Evolutionary conservation across 2,329 filamentous ascomycete genomes (phyloP).

Genomic region (Thelonectria discophora): DNA sequence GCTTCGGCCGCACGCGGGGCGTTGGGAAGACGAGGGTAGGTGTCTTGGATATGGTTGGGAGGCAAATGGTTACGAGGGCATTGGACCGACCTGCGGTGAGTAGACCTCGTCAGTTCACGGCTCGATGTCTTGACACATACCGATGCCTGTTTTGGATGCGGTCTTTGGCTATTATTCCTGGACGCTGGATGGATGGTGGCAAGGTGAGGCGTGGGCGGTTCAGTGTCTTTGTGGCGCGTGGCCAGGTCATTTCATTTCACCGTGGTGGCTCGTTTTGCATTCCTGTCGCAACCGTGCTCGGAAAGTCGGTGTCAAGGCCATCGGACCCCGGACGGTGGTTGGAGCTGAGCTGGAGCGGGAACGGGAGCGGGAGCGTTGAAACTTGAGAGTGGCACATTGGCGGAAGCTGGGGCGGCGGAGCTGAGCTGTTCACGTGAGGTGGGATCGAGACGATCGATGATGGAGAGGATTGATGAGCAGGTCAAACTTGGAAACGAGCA

Average conservation of each 20-base stretch:
- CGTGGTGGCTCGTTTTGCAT: constrained; percentile 19
- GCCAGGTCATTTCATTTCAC: constrained; percentile 13
- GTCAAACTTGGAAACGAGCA: neutral
- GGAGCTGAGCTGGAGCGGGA: neutral
- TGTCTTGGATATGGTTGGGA: constrained; percentile 23
- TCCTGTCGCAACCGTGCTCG: constrained; percentile 25
- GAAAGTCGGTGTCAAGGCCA: constrained; percentile 38
- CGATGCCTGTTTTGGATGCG: constrained; percentile 8
- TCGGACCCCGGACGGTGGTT: constrained; percentile 22
- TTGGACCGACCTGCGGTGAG: constrained; percentile 19
- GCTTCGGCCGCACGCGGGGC: constrained; percentile 18
- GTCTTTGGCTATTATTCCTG: constrained; percentile 7
- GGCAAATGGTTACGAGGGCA: neutral
- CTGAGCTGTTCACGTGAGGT: no score
- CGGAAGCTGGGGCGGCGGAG: no score
- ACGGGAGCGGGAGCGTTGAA: no score
- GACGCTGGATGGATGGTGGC: no score
- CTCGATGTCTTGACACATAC: constrained; percentile 34
- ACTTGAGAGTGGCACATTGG: no score
- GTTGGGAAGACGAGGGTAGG: constrained; percentile 19
- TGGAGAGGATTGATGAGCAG: no score
- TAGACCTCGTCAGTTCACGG: constrained; percentile 31
- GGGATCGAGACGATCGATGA: no score
- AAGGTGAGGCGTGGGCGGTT: no score
- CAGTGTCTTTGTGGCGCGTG: constrained; percentile 1